phyloP scores from a whole-genome alignment of 345 rosid genomes.

The Linum tenue region DNA sequence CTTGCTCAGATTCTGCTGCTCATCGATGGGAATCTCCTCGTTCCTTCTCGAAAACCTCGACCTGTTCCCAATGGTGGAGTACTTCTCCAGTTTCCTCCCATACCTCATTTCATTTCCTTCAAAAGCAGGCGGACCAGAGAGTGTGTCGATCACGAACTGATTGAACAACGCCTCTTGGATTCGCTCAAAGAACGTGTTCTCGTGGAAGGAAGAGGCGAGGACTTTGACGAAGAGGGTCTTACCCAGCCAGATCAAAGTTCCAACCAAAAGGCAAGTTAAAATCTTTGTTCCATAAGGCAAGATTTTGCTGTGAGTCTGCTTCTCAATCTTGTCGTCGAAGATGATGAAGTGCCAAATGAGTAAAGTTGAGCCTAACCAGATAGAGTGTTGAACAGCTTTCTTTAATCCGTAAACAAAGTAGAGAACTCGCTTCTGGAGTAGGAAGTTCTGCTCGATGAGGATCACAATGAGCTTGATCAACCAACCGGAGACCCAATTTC shows the following conservation, averaged over 20 bases:
- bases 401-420: slow-evolving; percentile 48
- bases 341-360: slow-evolving; percentile 27
- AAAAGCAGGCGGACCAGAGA: slow-evolving; percentile 27
- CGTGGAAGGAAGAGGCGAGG: slow-evolving; percentile 41
- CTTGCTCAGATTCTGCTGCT: slow-evolving; percentile 29
- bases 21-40: slow-evolving; percentile 23
- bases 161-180: slow-evolving; percentile 41
- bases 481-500: slow-evolving; percentile 36
- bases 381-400: slow-evolving; percentile 32
- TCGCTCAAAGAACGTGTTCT: slow-evolving; percentile 39
- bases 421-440: slow-evolving; percentile 34
- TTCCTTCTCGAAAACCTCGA: slow-evolving; percentile 13
- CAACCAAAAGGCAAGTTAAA: slow-evolving; percentile 31
- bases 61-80: slow-evolving; percentile 12
- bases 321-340: slow-evolving; percentile 21
- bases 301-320: slow-evolving; percentile 25
- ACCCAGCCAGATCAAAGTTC: slow-evolving; percentile 36
- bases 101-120: neutral
- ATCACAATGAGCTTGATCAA: slow-evolving; percentile 30
- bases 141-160: slow-evolving; percentile 35
- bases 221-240: slow-evolving; percentile 42
- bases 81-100: slow-evolving; percentile 3
- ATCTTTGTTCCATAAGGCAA: slow-evolving; percentile 33
- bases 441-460: slow-evolving; percentile 29
- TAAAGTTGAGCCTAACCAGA: slow-evolving; percentile 35